A percentile compares a stretch with the other conserved stretches of the same genome.
These are phyloP conservation scores for Yarrowia deformans DNA, from an alignment of 805 yeast species.

Conservation along the genomic window DNA sequence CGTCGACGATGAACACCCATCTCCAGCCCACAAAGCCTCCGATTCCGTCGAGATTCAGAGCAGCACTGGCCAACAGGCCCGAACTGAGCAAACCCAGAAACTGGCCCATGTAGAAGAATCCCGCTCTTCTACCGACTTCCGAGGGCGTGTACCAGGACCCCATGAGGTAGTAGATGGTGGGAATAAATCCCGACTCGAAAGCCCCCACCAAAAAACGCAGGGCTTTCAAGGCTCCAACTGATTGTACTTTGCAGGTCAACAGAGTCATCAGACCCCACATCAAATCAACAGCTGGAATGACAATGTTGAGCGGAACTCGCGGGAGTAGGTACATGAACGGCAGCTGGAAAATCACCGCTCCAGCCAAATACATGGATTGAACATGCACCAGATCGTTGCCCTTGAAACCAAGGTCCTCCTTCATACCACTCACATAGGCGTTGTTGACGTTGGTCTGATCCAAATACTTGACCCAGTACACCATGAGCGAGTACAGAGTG, in stretches of 20 bases:
- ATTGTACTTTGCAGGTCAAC: slow-evolving; percentile 68
- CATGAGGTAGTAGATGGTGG: slow-evolving; percentile 74
- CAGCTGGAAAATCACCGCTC: slow-evolving; percentile 69
- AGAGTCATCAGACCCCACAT: slow-evolving; percentile 68
- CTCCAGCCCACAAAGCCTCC: slow-evolving; percentile 60
- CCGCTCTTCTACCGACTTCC: slow-evolving; percentile 73
- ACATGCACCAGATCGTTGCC: slow-evolving; percentile 70
- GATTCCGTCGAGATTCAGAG: slow-evolving; percentile 57
- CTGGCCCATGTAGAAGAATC: slow-evolving; percentile 79
- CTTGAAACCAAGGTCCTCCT: slow-evolving; percentile 58
- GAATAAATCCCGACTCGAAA: slow-evolving; percentile 75
- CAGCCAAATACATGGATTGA: slow-evolving; percentile 73
- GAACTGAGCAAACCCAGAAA: slow-evolving; percentile 79
- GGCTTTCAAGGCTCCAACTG: slow-evolving; percentile 64
- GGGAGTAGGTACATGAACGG: slow-evolving; percentile 69
- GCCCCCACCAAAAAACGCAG: slow-evolving; percentile 72
- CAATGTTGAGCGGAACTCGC: slow-evolving; percentile 65
- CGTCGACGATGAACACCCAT: slow-evolving; percentile 64
- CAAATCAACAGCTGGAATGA: slow-evolving; percentile 66
- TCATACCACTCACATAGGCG: slow-evolving; percentile 76
- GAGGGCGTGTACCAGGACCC: slow-evolving; percentile 68
- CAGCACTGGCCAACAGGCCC: slow-evolving; percentile 60
- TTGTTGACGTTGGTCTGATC: slow-evolving; percentile 85
- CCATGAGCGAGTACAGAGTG: slow-evolving; percentile 62
- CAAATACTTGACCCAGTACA: slow-evolving; percentile 57